Evolutionary conservation across 306 rosid genomes (phyloP).

Genomic region (Prunus padus): DNA sequence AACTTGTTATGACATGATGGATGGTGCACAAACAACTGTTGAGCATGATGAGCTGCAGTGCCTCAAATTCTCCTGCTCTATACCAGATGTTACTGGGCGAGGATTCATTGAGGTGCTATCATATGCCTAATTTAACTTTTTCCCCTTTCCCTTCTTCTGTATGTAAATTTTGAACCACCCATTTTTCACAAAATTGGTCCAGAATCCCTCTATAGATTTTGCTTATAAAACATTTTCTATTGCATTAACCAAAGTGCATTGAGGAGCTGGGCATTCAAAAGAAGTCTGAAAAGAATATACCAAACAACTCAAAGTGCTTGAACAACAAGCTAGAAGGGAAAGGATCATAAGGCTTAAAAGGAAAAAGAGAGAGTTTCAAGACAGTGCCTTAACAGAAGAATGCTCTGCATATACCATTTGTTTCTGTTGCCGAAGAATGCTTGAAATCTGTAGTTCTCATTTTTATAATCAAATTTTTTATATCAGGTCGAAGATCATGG

Average conservation of each 20-base stretch:
- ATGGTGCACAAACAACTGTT: conserved; percentile 35
- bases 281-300: not conserved
- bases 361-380: not conserved
- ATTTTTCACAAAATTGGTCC: not conserved
- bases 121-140: not conserved
- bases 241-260: too few relatives aligned
- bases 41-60: conserved; percentile 57
- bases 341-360: not conserved
- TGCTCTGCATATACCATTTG: not conserved
- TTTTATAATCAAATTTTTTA: conserved; percentile 12
- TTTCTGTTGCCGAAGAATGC: not conserved
- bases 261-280: not conserved
- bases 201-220: not conserved
- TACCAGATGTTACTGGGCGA: conserved; percentile 66
- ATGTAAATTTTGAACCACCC: not conserved
- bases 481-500: conserved; percentile 86
- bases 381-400: not conserved
- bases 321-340: not conserved
- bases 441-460: not conserved
- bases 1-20: conserved; percentile 52
- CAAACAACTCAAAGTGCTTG: not conserved
- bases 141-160: not conserved
- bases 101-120: conserved; percentile 79
- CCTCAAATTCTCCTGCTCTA: conserved; percentile 60
- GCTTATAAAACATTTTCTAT: not conserved